Evolutionary conservation across 2,329 filamentous ascomycete genomes (phyloP).

Genomic region (Stachybotrys chlorohalonatus): DNA sequence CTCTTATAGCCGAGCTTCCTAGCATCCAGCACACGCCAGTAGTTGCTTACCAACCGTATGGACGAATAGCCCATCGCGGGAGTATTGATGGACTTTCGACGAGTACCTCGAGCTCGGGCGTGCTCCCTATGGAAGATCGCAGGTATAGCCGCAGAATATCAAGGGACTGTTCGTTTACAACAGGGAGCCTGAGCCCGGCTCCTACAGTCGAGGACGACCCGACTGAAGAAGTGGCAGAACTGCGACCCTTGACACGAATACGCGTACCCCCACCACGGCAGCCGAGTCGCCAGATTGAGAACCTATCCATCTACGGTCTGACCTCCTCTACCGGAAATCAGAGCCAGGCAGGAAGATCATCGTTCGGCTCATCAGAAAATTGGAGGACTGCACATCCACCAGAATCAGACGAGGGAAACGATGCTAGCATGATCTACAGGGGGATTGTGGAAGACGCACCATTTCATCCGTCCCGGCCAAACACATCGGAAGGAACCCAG

Average conservation of each 20-base stretch:
- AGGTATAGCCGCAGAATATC: conserved; percentile 1
- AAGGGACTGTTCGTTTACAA: conserved; percentile 4
- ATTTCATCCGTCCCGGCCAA: conserved; percentile 27
- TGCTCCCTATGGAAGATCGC: conserved; percentile 12
- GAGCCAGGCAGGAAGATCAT: conserved; percentile 14
- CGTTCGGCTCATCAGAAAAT: conserved; percentile 26
- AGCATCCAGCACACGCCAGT: conserved; percentile 7
- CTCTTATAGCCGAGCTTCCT: conserved; percentile 18
- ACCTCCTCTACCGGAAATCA: conserved; percentile 10
- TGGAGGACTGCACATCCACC: conserved; percentile 20
- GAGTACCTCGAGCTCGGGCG: conserved; percentile 23
- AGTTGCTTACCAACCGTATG: conserved; percentile 3
- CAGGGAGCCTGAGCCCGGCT: conserved; percentile 3
- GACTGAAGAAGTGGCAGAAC: conserved; percentile 1
- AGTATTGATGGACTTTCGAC: conserved; percentile 17
- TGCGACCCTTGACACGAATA: neutral
- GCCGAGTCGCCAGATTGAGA: conserved; percentile 4
- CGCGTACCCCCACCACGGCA: conserved; percentile 7
- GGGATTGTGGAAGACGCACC: conserved; percentile 23
- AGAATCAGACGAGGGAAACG: neutral
- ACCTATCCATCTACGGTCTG: conserved; percentile 12
- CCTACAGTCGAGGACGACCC: conserved; percentile 2
- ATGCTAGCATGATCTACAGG: conserved; percentile 19
- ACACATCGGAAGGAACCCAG: conserved; percentile 4
- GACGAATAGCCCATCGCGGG: conserved; percentile 8